Evolutionary conservation across 257 asterid genomes (phyloP).

Genomic region (Misopates orontium): DNA sequence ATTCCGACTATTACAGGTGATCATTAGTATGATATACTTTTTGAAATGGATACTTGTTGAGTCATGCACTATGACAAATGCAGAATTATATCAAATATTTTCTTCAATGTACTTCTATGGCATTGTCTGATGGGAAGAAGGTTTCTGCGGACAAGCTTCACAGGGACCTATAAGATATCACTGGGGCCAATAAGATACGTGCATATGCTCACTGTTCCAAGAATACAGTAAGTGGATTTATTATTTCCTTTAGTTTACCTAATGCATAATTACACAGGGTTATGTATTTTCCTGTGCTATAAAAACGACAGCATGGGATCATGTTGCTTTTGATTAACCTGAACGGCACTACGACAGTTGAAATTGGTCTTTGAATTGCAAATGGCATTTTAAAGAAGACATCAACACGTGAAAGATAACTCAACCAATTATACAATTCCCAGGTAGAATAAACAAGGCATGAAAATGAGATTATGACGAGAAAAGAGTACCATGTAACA

Average conservation of each 20-base stretch:
- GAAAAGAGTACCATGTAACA: slow-evolving; percentile 79
- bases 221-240: slow-evolving; percentile 48
- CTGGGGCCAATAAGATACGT: slow-evolving; percentile 59
- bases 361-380: slow-evolving; percentile 44
- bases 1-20: slow-evolving; percentile 93
- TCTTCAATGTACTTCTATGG: slow-evolving; percentile 86
- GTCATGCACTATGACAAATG: not conserved
- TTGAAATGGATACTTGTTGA: not conserved
- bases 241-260: not conserved
- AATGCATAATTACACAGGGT: not conserved
- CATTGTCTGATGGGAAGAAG: slow-evolving; percentile 81
- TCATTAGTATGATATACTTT: not conserved
- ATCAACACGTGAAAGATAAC: slow-evolving; percentile 18
- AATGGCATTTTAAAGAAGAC: slow-evolving; percentile 36
- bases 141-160: slow-evolving; percentile 57
- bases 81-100: not conserved
- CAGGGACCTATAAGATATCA: too few relatives aligned
- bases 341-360: slow-evolving; percentile 47
- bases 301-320: slow-evolving; percentile 56
- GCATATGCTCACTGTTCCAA: slow-evolving; percentile 83
- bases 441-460: slow-evolving; percentile 12
- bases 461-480: slow-evolving; percentile 23
- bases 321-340: slow-evolving; percentile 76
- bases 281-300: not conserved
- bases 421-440: slow-evolving; percentile 18